phyloP scores from a whole-genome alignment of 2,329 filamentous ascomycete genomes.

The Fusarium nematophilum region DNA sequence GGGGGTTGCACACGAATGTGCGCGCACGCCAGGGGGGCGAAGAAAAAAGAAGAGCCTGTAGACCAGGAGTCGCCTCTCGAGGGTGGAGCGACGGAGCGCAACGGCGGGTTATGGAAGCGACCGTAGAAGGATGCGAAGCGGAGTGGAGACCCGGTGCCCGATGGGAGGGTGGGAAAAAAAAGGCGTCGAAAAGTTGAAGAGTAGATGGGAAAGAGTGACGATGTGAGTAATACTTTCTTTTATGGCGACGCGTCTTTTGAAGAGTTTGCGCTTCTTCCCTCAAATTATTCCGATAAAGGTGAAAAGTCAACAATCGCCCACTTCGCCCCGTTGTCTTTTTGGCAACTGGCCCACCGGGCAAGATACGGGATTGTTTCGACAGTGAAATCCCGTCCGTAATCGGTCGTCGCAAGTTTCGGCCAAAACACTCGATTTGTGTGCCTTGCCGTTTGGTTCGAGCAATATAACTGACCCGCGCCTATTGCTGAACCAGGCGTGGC shows the following conservation, averaged over 20 bases:
- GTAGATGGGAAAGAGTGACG: neutral
- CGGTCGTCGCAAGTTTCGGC: neutral
- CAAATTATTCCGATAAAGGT: constrained; percentile 14
- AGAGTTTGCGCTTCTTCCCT: constrained; percentile 15
- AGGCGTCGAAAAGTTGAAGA: neutral
- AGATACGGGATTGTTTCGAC: neutral
- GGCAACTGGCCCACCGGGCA: neutral
- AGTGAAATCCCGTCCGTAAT: constrained; percentile 8
- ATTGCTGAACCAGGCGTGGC: neutral
- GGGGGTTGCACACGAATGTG: constrained; percentile 24
- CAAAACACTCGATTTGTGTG: neutral
- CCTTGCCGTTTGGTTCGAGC: constrained; percentile 5
- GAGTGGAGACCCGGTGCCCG: neutral
- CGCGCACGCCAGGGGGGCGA: constrained; percentile 25
- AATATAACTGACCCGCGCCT: neutral
- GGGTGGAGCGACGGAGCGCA: constrained; percentile 27
- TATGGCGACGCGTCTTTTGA: constrained; percentile 1
- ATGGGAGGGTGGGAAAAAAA: neutral
- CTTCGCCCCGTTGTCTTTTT: constrained; percentile 1
- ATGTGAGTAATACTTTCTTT: neutral
- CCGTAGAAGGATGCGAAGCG: constrained; percentile 24
- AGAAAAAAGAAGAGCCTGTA: constrained; percentile 5
- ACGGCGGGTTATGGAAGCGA: constrained; percentile 25
- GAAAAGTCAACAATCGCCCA: neutral
- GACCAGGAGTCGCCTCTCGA: too few relatives aligned